Conservation (phyloP, 768 basidiomycete genomes). For the Polyporus arcularius region DNA sequence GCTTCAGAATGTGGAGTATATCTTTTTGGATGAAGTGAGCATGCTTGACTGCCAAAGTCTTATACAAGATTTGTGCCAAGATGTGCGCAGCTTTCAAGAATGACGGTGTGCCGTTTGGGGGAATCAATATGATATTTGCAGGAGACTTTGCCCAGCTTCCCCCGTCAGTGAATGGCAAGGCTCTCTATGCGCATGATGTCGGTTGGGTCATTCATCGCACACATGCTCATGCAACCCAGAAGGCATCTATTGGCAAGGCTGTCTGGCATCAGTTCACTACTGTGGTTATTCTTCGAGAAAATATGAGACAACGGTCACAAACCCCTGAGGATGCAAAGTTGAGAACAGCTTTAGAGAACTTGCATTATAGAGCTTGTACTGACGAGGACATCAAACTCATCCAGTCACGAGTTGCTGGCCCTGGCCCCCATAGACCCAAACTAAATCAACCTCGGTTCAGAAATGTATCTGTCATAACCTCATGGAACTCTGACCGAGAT, state of each 20-base stretch:
- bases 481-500: conserved; percentile 39
- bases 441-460: conserved; percentile 27
- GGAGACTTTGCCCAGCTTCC: conserved; percentile 50
- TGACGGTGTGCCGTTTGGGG: conserved; percentile 34
- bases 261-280: conserved; percentile 21
- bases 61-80: conserved; percentile 28
- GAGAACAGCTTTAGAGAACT: conserved; percentile 35
- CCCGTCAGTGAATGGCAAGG: conserved; percentile 19
- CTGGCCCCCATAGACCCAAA: background rate
- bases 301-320: conserved; percentile 17
- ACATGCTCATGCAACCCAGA: background rate
- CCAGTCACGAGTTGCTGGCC: conserved; percentile 24
- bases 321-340: conserved; percentile 29
- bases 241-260: conserved; percentile 14
- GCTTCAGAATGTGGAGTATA: conserved; percentile 34
- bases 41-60: conserved; percentile 37
- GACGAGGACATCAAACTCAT: conserved; percentile 39
- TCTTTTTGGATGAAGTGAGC: conserved; percentile 45
- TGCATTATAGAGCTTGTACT: conserved; percentile 42
- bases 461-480: conserved; percentile 41
- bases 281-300: conserved; percentile 21
- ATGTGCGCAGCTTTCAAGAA: conserved; percentile 22
- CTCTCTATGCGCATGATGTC: conserved; percentile 23
- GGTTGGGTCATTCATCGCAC: background rate
- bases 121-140: conserved; percentile 44